A percentile compares a stretch with the other conserved stretches of the same genome.
Conservation (phyloP, 345 rosid genomes). For the Lepidium africanum region DNA sequence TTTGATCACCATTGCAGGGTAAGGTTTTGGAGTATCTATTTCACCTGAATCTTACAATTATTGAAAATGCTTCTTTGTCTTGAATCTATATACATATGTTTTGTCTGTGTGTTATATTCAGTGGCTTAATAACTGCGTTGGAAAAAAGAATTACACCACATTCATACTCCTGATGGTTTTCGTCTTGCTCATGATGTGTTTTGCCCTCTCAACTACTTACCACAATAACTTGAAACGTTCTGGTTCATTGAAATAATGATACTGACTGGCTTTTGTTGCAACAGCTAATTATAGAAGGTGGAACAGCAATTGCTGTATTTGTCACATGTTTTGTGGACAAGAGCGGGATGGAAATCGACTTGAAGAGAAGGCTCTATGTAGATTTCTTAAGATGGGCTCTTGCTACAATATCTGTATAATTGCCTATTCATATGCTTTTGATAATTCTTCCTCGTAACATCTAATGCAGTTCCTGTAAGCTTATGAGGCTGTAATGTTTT, state of each 20-base stretch:
- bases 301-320: constrained; percentile 77
- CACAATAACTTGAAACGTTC: neutral
- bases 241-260: neutral
- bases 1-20: constrained; percentile 99
- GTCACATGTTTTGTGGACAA: constrained; percentile 82
- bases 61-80: neutral
- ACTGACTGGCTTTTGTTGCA: neutral
- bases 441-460: neutral
- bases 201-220: neutral
- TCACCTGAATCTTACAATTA: neutral
- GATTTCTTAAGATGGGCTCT: constrained; percentile 72
- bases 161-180: constrained; percentile 78
- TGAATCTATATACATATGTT: neutral
- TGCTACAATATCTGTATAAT: constrained; percentile 70
- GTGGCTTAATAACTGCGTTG: constrained; percentile 97
- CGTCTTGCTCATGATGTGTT: constrained; percentile 77
- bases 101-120: constrained; percentile 26
- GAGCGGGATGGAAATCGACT: constrained; percentile 72
- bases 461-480: neutral
- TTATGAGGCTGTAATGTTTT: constrained; percentile 10
- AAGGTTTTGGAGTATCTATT: neutral
- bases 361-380: constrained; percentile 44
- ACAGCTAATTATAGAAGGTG: constrained; percentile 87
- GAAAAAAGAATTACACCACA: constrained; percentile 83
- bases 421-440: neutral